Base-by-base conservation (phyloP, 257 asterid genomes). In the Solanum peruvianum region DNA sequence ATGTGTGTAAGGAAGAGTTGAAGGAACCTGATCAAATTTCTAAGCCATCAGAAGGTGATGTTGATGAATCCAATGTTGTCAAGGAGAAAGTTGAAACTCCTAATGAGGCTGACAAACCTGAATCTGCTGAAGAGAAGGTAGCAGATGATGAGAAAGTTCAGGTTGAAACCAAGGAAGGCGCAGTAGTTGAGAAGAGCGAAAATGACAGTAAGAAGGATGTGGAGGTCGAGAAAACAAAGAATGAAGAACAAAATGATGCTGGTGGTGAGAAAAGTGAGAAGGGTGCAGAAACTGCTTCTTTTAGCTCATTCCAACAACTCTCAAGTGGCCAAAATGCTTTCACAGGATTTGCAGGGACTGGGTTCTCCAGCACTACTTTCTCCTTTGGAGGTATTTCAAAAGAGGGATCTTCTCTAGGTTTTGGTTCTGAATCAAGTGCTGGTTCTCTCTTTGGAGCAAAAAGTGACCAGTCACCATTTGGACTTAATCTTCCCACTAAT, bases 271-370 rank as follows among this genome's bases (percentile, higher is more conserved):
- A 84, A 89, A 83, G 52, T 80, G 94, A 89, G 73, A 94, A 92
- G 89, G 90, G 91, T 85, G 85, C 86, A 29, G 98, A 93, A 83
- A 77, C 92, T 75, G 89, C 91, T 75, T 87, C 95, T 25, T 94
- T 97, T 86, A 92, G 96, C 91, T 97, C 98, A 58, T 97, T 97
- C 88, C 94, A 88, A 66, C 95, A 92, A 71, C 95, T 94, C 33
- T 95, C 99, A 23, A 95, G 98, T 86, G 91, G 87, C 90, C 98
- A 93, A 89, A 97, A 95, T 89, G 99, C 99, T 84, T 97, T 97
- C 90, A 95, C 96, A 44, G 99, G 99, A 58, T 84, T 97, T 73
- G 70, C 96, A 33, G 99, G 98, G 82, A 93, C 99, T 49, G 99
- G 99, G 72, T 97, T 97, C 89, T 92, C 99, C 71, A 75, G 92